These are phyloP conservation scores for Leccinum broughii DNA, from an alignment of 768 basidiomycete species.

Conservation along the genomic window DNA sequence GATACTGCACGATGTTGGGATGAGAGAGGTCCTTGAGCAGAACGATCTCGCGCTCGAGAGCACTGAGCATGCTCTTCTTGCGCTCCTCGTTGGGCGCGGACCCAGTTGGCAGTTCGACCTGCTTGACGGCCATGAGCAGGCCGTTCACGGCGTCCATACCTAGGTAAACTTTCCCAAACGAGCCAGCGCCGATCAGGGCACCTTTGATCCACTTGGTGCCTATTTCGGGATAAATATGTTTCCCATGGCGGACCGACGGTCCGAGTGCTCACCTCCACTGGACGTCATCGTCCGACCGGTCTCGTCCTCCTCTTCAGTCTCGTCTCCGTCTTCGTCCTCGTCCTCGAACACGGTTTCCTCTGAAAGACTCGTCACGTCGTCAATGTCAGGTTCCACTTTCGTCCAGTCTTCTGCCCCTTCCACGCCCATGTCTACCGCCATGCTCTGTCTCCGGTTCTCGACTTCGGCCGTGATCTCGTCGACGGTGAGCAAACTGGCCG, in stretches of 20 bases:
- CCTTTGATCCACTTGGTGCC: slow-evolving; percentile 97
- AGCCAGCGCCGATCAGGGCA: slow-evolving; percentile 91
- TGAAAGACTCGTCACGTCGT: slow-evolving; percentile 48
- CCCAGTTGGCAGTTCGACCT: slow-evolving; percentile 88
- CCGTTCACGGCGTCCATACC: slow-evolving; percentile 93
- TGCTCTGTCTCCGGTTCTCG: slow-evolving; percentile 61
- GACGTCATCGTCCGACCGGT: slow-evolving; percentile 55
- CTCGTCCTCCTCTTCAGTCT: slow-evolving; percentile 49
- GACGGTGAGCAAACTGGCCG: slow-evolving; percentile 90
- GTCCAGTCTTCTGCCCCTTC: slow-evolving; percentile 73
- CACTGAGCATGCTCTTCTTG: slow-evolving; percentile 90
- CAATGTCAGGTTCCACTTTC: slow-evolving; percentile 55
- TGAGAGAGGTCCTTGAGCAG: slow-evolving; percentile 90
- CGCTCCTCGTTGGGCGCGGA: slow-evolving; percentile 86
- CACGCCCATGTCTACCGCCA: slow-evolving; percentile 42
- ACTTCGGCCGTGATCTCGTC: slow-evolving; percentile 98
- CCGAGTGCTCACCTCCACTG: slow-evolving; percentile 45
- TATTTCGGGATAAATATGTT: slow-evolving; percentile 27
- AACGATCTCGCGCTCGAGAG: slow-evolving; percentile 92
- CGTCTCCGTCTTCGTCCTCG: slow-evolving; percentile 51
- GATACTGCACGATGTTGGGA: slow-evolving; percentile 96
- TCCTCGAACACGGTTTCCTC: slow-evolving; percentile 49
- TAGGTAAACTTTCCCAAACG: slow-evolving; percentile 93
- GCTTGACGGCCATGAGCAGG: slow-evolving; percentile 95
- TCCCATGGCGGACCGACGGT: background rate